A percentile compares a stretch with the other conserved stretches of the same genome.
Conservation (phyloP, 2,329 filamentous ascomycete genomes). For the Aspergillus hiratsukae region DNA sequence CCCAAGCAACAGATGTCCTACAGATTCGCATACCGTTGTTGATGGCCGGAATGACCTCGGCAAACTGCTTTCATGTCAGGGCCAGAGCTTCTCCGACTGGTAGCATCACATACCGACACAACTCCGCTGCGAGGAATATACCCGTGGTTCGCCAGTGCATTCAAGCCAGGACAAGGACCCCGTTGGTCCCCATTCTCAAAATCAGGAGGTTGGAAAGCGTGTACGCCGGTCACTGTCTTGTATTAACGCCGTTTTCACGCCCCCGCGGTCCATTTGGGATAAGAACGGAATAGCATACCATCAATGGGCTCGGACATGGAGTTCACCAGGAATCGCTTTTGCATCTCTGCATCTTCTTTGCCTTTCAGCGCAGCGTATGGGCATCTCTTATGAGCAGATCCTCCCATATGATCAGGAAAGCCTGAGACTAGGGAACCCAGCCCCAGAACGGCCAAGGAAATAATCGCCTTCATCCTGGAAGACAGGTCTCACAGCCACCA, state of each 20-base stretch:
- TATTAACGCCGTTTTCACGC: neutral
- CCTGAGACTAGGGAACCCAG: neutral
- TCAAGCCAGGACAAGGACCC: constrained; percentile 41
- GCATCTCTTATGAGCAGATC: neutral
- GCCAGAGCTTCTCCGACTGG: neutral
- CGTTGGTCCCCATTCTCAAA: constrained; percentile 34
- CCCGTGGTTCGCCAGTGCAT: constrained; percentile 42
- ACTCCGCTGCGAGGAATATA: constrained; percentile 42
- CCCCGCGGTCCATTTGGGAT: too few relatives aligned
- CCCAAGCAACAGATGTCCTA: neutral
- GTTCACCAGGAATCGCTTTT: neutral
- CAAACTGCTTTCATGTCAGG: constrained; percentile 21
- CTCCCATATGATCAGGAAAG: neutral
- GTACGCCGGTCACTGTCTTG: constrained; percentile 28
- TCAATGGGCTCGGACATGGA: constrained; percentile 16
- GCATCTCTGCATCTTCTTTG: neutral
- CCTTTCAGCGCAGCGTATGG: neutral
- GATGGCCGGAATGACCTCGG: constrained; percentile 30
- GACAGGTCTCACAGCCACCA: too few relatives aligned
- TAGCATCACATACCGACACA: constrained; percentile 20
- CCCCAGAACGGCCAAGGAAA: neutral
- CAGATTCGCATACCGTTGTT: constrained; percentile 26
- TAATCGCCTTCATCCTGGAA: neutral
- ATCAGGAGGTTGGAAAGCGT: constrained; percentile 32
- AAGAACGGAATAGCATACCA: constrained; percentile 12